phyloP scores from a whole-genome alignment of 306 rosid species.

The Quercus aquifolioides region DNA sequence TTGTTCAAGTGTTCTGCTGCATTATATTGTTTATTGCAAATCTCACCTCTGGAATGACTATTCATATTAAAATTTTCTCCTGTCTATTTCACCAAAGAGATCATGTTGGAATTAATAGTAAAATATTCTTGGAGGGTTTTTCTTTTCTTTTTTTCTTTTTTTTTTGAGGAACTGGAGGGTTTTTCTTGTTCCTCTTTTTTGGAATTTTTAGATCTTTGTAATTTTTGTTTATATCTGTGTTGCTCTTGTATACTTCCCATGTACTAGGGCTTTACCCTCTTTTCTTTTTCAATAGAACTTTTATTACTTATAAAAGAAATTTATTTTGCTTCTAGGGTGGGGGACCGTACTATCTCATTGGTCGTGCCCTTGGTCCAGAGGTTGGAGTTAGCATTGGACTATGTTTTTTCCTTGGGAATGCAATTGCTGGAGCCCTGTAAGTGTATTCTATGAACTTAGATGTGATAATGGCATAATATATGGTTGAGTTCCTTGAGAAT shows the following conservation, averaged over 20 bases:
- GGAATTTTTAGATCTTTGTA: too few species aligned
- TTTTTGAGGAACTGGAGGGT: too few species aligned
- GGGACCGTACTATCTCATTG: conserved; percentile 98
- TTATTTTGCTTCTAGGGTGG: conserved; percentile 73
- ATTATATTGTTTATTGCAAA: background rate
- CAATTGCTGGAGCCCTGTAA: conserved; percentile 99
- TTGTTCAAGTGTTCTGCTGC: background rate
- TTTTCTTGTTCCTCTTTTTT: too few species aligned
- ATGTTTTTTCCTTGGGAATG: conserved; percentile 98
- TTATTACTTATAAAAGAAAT: conserved; percentile 5
- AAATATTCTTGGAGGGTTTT: background rate
- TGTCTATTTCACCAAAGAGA: background rate
- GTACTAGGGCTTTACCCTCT: too few species aligned
- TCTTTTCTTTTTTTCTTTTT: too few species aligned
- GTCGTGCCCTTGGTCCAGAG: conserved; percentile 99
- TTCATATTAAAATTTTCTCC: background rate
- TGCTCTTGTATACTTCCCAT: too few species aligned
- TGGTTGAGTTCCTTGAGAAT: conserved; percentile 14
- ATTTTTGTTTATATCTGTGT: too few species aligned
- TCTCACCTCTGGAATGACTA: background rate
- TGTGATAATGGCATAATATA: conserved; percentile 4
- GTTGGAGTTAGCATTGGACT: conserved; percentile 99
- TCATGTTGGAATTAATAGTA: background rate
- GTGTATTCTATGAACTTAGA: conserved; percentile 29
- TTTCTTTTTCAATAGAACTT: too few species aligned